A percentile compares a stretch with the other conserved stretches of the same genome.
phyloP scores from a whole-genome alignment of 2,329 filamentous ascomycete genomes.

The Trichoderma semiorbis region DNA sequence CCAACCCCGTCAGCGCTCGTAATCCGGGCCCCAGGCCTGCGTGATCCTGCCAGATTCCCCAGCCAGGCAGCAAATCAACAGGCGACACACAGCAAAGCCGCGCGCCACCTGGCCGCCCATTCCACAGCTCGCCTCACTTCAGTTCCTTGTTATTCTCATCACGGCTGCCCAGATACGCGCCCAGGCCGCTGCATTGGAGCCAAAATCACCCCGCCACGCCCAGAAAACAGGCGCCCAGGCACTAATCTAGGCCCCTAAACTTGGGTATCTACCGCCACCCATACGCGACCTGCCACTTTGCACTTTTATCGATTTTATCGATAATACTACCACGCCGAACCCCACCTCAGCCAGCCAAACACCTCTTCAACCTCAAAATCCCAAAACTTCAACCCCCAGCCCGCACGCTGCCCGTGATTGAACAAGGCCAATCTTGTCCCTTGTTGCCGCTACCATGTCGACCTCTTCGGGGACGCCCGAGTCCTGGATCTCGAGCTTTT shows the following conservation, averaged over 20 bases:
- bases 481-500: constrained; percentile 98
- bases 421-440: neutral
- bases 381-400: neutral
- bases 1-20: neutral
- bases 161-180: neutral
- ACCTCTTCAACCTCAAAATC: neutral
- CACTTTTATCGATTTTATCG: constrained; percentile 15
- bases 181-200: neutral
- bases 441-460: constrained; percentile 45
- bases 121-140: neutral
- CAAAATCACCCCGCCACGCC: constrained; percentile 12
- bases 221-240: neutral
- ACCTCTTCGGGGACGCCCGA: constrained; percentile 64
- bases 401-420: neutral
- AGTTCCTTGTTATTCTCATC: neutral
- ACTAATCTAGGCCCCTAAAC: neutral
- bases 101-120: neutral
- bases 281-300: constrained; percentile 6
- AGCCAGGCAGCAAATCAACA: neutral
- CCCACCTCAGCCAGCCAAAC: constrained; percentile 5
- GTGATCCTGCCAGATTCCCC: neutral
- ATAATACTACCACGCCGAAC: constrained; percentile 10
- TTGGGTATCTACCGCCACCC: neutral
- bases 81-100: neutral
- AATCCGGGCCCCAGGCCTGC: neutral